A percentile compares a stretch with the other conserved stretches of the same genome.
phyloP scores from a whole-genome alignment of 2,329 filamentous ascomycete genomes.

The Truncatella angustata region DNA sequence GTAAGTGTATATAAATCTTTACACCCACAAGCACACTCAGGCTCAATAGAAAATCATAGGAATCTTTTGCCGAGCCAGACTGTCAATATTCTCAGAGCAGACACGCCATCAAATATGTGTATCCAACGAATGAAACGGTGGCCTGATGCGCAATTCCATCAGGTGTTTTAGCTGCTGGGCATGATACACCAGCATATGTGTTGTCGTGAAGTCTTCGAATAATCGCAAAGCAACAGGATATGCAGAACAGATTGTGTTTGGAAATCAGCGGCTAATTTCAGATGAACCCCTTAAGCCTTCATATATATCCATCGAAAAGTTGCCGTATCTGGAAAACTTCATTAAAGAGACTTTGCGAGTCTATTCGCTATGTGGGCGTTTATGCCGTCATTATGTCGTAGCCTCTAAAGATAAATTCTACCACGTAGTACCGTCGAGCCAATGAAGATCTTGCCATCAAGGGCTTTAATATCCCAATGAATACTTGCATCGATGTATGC shows the following conservation, averaged over 20 bases:
- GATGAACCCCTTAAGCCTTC: not conserved
- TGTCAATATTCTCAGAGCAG: too few relatives aligned
- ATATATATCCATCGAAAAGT: slow-evolving; percentile 22
- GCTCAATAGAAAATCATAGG: too few relatives aligned
- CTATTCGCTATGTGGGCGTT: slow-evolving; percentile 25
- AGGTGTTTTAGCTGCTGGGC: slow-evolving; percentile 15
- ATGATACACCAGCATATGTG: slow-evolving; percentile 17
- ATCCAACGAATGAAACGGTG: too few relatives aligned
- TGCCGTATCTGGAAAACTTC: slow-evolving; percentile 35
- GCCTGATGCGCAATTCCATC: too few relatives aligned
- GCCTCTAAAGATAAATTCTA: slow-evolving; percentile 10
- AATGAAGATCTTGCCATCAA: slow-evolving; percentile 29
- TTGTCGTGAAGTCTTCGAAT: slow-evolving; percentile 15
- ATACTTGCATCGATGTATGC: slow-evolving; percentile 33
- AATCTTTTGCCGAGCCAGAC: too few relatives aligned
- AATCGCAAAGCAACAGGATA: slow-evolving; percentile 10
- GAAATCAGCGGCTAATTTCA: not conserved
- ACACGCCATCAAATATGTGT: too few relatives aligned
- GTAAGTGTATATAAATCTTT: too few relatives aligned
- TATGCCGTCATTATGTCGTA: not conserved
- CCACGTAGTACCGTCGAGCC: slow-evolving; percentile 30
- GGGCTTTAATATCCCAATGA: slow-evolving; percentile 32
- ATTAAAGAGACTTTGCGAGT: slow-evolving; percentile 36
- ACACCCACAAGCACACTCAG: too few relatives aligned
- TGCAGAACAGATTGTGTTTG: slow-evolving; percentile 11